Evolutionary conservation across 179 eudicot species (phyloP).

Genomic region (Sideroxylon spinosum): DNA sequence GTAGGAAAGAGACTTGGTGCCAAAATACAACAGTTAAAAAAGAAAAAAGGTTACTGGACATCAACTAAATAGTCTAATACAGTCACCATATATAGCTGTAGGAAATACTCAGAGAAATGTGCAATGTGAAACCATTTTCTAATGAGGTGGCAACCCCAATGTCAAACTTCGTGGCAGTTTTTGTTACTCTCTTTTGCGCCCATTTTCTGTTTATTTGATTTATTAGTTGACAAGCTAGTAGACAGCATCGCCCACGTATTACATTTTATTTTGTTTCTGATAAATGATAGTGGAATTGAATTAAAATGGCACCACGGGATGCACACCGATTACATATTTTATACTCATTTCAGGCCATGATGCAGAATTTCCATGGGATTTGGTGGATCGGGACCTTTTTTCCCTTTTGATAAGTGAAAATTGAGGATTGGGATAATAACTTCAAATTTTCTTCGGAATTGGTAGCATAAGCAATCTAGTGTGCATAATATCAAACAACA

Average conservation of each 20-base stretch:
- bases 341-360: not conserved
- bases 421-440: not conserved
- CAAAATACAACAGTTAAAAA: not conserved
- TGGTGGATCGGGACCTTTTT: not conserved
- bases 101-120: not conserved
- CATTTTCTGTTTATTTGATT: not conserved
- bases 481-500: not conserved
- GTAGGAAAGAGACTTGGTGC: not conserved
- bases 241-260: not conserved
- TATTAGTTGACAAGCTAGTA: conserved; percentile 7
- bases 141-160: not conserved
- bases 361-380: not conserved
- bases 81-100: not conserved
- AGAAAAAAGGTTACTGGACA: not conserved
- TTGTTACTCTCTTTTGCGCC: not conserved
- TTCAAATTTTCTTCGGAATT: not conserved
- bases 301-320: too few species aligned
- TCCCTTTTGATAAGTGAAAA: not conserved
- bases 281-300: too few species aligned
- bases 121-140: not conserved
- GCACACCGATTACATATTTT: too few species aligned
- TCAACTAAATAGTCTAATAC: not conserved
- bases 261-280: not conserved
- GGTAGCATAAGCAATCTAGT: not conserved
- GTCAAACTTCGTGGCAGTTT: not conserved